Evolutionary conservation across 2,329 filamentous ascomycete genomes (phyloP).

Genomic region (Alternaria brassicicola): DNA sequence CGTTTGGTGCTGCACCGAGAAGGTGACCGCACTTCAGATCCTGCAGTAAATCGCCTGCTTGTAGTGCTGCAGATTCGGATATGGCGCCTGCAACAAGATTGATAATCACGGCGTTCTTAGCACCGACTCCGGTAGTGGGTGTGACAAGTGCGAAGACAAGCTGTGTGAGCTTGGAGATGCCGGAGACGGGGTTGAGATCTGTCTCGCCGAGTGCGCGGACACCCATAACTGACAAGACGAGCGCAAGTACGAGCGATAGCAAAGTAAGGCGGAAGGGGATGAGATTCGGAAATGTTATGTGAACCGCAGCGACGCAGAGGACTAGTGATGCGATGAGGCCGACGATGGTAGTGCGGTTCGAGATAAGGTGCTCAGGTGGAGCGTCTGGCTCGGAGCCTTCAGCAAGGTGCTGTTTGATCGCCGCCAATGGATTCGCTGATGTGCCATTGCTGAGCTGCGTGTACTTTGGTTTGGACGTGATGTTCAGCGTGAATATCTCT

Average conservation of each 20-base stretch:
- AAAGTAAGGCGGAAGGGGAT: conserved; percentile 83
- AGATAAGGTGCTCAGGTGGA: conserved; percentile 80
- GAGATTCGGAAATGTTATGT: conserved; percentile 79
- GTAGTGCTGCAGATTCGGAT: conserved; percentile 81
- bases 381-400: conserved; percentile 70
- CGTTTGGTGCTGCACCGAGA: conserved; percentile 87
- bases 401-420: conserved; percentile 42
- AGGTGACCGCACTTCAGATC: conserved; percentile 96
- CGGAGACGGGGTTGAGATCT: conserved; percentile 93
- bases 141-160: conserved; percentile 92
- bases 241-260: conserved; percentile 80
- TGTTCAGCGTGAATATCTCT: conserved; percentile 43
- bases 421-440: conserved; percentile 27
- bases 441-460: conserved; percentile 41
- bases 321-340: conserved; percentile 77
- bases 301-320: conserved; percentile 81
- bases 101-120: conserved; percentile 84
- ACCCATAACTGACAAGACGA: conserved; percentile 69
- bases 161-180: conserved; percentile 95
- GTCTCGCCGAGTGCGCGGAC: conserved; percentile 76
- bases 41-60: conserved; percentile 96
- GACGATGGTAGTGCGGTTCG: conserved; percentile 71
- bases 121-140: conserved; percentile 61
- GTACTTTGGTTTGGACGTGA: conserved; percentile 48
- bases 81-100: conserved; percentile 94